Conservation (phyloP, 2,329 filamentous ascomycete species). For the Chlorencoelia australis region DNA sequence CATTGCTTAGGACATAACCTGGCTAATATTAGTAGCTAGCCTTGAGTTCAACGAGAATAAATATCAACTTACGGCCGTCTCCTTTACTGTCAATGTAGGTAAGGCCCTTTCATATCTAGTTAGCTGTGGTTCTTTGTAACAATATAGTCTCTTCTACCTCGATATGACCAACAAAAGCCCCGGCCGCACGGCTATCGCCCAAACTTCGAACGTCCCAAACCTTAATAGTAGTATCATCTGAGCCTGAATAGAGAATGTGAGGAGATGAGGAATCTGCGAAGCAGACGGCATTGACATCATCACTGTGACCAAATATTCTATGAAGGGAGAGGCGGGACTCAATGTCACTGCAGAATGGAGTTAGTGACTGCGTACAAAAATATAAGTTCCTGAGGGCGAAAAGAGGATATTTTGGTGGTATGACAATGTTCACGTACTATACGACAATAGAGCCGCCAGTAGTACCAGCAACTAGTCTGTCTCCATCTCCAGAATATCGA, state of each 20-base stretch:
- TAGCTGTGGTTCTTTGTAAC: too few species aligned
- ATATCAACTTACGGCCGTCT: slow-evolving; percentile 40
- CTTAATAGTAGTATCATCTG: slow-evolving; percentile 86
- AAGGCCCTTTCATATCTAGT: too few species aligned
- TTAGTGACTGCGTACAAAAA: too few species aligned
- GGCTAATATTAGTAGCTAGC: slow-evolving; percentile 3
- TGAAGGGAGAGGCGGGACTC: slow-evolving; percentile 69
- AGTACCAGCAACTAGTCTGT: slow-evolving; percentile 84
- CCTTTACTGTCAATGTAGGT: slow-evolving; percentile 63
- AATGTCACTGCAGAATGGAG: too few species aligned
- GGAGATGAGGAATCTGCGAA: slow-evolving; percentile 84
- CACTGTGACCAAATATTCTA: slow-evolving; percentile 51
- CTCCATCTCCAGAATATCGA: slow-evolving; percentile 83
- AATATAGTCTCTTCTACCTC: too few species aligned
- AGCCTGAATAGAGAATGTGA: slow-evolving; percentile 91
- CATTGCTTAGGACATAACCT: slow-evolving; percentile 79
- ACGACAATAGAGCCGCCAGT: slow-evolving; percentile 71
- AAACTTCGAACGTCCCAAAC: slow-evolving; percentile 95
- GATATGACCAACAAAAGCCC: slow-evolving; percentile 56
- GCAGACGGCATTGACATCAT: slow-evolving; percentile 94
- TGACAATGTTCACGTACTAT: too few species aligned
- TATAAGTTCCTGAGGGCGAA: too few species aligned
- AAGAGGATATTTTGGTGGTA: too few species aligned
- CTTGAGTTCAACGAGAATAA: neutral
- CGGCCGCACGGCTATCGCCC: slow-evolving; percentile 65